Conservation (phyloP, 1,139 yeast genomes). For the Barnettozyma hawaiiensis region DNA sequence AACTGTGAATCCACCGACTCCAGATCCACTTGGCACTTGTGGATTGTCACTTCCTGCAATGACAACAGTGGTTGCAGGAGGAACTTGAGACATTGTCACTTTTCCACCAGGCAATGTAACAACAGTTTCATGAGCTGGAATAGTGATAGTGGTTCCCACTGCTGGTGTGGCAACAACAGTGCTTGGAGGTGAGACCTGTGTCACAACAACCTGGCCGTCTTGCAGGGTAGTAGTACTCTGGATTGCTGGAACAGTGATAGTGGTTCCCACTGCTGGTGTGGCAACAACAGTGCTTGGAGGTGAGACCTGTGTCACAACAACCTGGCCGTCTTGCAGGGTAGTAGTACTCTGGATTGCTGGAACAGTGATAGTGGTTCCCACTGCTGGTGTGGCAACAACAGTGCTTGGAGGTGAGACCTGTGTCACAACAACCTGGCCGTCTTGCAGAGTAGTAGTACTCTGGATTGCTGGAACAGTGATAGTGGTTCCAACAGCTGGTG, state of each 20-base stretch:
- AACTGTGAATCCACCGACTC: background rate
- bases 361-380: background rate
- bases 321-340: no score
- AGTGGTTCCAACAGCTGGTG: background rate
- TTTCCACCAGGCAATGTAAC: background rate
- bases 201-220: no score
- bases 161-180: background rate
- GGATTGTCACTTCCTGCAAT: background rate
- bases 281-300: no score
- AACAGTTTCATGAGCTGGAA: background rate
- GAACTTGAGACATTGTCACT: background rate
- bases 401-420: no score
- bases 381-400: background rate
- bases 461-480: no score
- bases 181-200: no score
- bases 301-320: no score
- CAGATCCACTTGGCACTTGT: background rate
- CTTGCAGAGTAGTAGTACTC: no score
- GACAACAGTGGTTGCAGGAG: background rate
- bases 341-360: no score
- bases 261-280: background rate
- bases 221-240: no score
- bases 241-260: no score
- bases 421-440: no score
- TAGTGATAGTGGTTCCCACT: background rate